A percentile compares a stretch with the other conserved stretches of the same genome.
phyloP scores from a whole-genome alignment of 2,329 filamentous ascomycete genomes.

The Atkinsonella hypoxylon region DNA sequence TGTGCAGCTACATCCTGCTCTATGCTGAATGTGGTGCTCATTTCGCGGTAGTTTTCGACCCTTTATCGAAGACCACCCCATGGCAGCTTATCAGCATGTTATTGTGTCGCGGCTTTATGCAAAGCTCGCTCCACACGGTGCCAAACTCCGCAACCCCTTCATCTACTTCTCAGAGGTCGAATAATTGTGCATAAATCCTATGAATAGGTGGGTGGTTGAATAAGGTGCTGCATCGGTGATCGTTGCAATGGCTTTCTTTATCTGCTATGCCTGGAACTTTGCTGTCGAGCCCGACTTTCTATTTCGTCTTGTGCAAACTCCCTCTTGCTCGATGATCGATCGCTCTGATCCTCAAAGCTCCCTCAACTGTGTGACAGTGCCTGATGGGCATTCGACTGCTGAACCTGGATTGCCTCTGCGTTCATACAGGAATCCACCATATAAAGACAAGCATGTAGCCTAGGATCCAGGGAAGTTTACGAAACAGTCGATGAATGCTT shows the following conservation, averaged over 20 bases:
- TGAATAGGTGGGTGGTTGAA: not conserved
- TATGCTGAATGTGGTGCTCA: not conserved
- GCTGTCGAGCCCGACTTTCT: not conserved
- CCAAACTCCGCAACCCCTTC: constrained; percentile 16
- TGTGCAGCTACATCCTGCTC: not conserved
- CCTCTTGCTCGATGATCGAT: not conserved
- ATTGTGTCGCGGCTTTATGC: constrained; percentile 5
- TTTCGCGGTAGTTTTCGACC: not conserved
- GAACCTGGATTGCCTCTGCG: too few species aligned
- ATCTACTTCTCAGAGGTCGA: not conserved
- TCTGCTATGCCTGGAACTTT: not conserved
- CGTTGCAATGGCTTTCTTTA: not conserved
- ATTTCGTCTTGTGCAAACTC: not conserved
- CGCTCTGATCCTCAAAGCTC: too few species aligned
- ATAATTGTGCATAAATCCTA: not conserved
- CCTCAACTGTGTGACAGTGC: too few species aligned
- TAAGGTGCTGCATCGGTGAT: not conserved
- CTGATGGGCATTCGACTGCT: too few species aligned
- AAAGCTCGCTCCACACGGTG: constrained; percentile 21
- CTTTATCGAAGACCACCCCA: not conserved
- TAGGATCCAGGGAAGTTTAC: too few species aligned
- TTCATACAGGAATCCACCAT: too few species aligned
- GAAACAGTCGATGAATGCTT: too few species aligned
- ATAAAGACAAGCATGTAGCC: too few species aligned
- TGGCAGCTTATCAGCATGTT: not conserved